A percentile compares a stretch with the other conserved stretches of the same genome.
Conservation (phyloP, 345 rosid species). For the Gossypium ekmanianum region DNA sequence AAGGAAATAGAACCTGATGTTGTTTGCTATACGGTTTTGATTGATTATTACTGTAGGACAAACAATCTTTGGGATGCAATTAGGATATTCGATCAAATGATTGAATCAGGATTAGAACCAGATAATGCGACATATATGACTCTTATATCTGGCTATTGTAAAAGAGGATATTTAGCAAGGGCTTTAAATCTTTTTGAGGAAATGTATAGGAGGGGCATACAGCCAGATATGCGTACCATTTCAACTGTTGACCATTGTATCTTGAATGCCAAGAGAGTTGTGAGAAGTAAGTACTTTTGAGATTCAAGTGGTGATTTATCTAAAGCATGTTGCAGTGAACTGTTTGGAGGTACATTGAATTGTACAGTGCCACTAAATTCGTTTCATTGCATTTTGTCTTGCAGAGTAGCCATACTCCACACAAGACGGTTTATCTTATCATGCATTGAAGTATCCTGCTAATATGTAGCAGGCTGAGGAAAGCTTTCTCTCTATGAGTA, state of each 20-base stretch:
- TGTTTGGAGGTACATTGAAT: neutral
- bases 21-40: constrained; percentile 57
- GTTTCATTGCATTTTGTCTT: neutral
- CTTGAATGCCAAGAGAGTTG: constrained; percentile 27
- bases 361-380: neutral
- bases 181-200: constrained; percentile 39
- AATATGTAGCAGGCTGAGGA: neutral
- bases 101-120: constrained; percentile 52
- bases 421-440: neutral
- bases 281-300: neutral
- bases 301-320: neutral
- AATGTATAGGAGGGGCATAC: constrained; percentile 36
- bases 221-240: constrained; percentile 20
- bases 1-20: constrained; percentile 44
- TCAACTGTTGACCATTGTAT: constrained; percentile 22
- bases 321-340: neutral
- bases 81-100: constrained; percentile 41
- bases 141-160: constrained; percentile 45
- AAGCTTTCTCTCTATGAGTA: neutral
- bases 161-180: constrained; percentile 37
- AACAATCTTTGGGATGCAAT: constrained; percentile 40
- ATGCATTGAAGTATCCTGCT: neutral
- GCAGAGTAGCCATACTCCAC: neutral
- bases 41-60: constrained; percentile 49
- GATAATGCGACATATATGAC: constrained; percentile 52